phyloP scores from a whole-genome alignment of 2,329 filamentous ascomycete genomes.

The Neurospora sp. region DNA sequence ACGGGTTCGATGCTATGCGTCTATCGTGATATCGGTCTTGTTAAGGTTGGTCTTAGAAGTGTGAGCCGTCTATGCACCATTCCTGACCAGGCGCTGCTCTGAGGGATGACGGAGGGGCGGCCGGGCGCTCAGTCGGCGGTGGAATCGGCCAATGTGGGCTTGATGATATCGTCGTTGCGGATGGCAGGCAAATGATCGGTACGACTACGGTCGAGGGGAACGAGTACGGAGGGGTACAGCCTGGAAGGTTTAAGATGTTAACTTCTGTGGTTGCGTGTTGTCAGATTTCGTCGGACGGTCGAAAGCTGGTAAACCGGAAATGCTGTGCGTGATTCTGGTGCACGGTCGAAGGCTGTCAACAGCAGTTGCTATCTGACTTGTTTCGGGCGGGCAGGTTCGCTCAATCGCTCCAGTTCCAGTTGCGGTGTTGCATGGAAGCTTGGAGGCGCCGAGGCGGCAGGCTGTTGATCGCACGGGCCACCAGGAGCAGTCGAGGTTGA shows the following conservation, averaged over 20 bases:
- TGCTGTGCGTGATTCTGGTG: background rate
- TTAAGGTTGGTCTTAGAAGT: background rate
- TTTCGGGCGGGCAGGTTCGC: background rate
- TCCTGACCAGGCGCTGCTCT: constrained; percentile 4
- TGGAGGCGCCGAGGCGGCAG: background rate
- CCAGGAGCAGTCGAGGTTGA: background rate
- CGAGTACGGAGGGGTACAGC: background rate
- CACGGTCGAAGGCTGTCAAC: background rate
- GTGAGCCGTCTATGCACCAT: constrained; percentile 9
- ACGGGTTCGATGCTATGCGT: constrained; percentile 5
- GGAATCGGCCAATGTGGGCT: background rate
- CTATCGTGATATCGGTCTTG: constrained; percentile 12
- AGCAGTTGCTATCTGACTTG: background rate
- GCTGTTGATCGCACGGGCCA: constrained; percentile 1
- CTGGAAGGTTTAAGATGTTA: background rate
- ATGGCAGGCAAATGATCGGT: background rate
- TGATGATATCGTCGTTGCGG: background rate
- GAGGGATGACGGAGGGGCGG: background rate
- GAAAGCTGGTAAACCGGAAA: background rate
- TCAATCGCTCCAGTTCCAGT: background rate
- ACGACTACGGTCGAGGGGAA: background rate
- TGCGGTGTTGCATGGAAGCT: background rate
- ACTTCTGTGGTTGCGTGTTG: background rate
- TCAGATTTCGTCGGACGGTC: background rate
- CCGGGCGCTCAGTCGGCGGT: background rate